These are phyloP conservation scores for Globisporangium takayamanum DNA, from an alignment of 352 stramenopile species.

Conservation along the genomic window DNA sequence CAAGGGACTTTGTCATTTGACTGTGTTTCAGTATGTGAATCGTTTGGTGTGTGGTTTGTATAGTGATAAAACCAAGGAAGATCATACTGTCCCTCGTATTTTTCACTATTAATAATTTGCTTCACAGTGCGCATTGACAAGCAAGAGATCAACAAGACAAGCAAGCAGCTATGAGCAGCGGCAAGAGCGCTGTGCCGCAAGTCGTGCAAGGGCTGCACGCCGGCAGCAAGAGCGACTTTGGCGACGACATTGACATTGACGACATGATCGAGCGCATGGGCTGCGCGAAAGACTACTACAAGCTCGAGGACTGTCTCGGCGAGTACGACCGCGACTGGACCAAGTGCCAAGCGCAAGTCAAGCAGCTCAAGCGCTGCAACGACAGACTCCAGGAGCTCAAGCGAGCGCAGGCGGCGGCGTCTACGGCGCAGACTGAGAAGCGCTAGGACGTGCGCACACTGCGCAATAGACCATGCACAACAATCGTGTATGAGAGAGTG, in stretches of 20 bases:
- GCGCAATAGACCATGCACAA: no score
- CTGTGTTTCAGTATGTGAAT: no score
- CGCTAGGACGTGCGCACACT: no score
- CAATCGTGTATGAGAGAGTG: no score
- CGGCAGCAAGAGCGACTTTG: conserved; percentile 79
- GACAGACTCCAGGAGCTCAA: conserved; percentile 54
- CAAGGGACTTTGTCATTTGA: no score
- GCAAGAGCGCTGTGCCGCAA: conserved; percentile 4
- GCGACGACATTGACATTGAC: conserved; percentile 71
- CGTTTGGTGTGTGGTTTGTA: no score
- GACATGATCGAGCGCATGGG: conserved; percentile 83
- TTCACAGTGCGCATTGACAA: neutral
- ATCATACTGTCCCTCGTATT: no score
- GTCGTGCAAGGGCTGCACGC: conserved; percentile 60
- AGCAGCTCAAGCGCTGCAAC: conserved; percentile 75
- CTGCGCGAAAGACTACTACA: conserved; percentile 81
- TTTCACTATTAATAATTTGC: no score
- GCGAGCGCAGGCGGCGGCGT: conserved; percentile 22
- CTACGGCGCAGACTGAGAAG: neutral
- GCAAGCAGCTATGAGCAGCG: neutral
- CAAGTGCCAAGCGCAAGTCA: conserved; percentile 80
- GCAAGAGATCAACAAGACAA: neutral
- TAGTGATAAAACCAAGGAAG: no score
- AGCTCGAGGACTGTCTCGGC: conserved; percentile 78
- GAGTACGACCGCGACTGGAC: conserved; percentile 82